Base-by-base conservation (phyloP, 2,329 filamentous ascomycete genomes). In the Aspergillus sp. region DNA sequence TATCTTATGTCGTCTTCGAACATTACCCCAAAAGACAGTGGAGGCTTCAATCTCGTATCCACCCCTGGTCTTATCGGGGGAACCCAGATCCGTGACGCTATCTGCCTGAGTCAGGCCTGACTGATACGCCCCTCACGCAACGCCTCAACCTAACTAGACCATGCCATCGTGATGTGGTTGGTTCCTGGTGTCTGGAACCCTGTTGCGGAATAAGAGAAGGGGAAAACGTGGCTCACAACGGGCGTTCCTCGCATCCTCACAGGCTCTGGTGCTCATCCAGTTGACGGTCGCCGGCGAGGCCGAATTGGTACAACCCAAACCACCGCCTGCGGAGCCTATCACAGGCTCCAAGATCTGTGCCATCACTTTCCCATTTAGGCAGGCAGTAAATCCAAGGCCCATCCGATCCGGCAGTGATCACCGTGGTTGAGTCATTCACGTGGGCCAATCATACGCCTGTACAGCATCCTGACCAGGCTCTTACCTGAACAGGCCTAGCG, bases 401-500 rank as follows among this genome's bases (percentile, higher is more conserved):
- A 46, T 36, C 32, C 30, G 50, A 54, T 49, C 48, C 36, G 51
- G 54, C 47, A 56, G 47, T 33, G 54, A 56, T 56, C 51, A 49
- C 46, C 38, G 36, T 47, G 42, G 35, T 56, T 56, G 54, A 54
- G 47, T 56, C 51, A 56, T 56, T 51, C 46, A 22, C n/a, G 17
- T 43, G 47, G 9, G 35, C 50, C 41, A 36, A 38, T 17, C 35
- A 38, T 11, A 30, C 26, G 26, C 26, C 26, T 7, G 48, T 20
- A 48, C 41, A 22, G 45, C 53, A 53, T 44, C 50, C 51, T 51
- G 40, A 48, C n/a, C 45, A 46, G 45, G 48, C 54, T 56, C 51
- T 54, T 56, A 30, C 51, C 36, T 2, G 22, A 20, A 4, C 0
- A 9, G 36, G 54, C 9, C 8, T 56, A 51, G 54, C n/a, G 19